Evolutionary conservation across 306 rosid genomes (phyloP), one percentile per base, ranked within the genome.

Genomic region (Gynostemma pentaphyllum): DNA sequence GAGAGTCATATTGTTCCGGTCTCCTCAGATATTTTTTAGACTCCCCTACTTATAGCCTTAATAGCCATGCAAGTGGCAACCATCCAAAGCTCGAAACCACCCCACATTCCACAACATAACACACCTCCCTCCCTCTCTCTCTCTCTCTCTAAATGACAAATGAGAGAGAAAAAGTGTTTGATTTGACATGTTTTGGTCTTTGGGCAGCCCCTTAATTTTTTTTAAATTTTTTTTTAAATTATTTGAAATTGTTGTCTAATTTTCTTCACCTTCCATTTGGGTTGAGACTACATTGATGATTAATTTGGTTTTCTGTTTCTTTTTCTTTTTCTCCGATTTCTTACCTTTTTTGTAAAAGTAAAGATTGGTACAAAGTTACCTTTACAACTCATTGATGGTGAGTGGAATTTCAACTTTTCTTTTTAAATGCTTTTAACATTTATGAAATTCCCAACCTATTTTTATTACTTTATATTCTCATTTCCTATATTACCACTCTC

Each of bases 141-240:
- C n/a, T n/a, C n/a, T n/a, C n/a, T n/a, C n/a, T n/a, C n/a, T 16
- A 3, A 10, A 55, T n/a, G 36, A 19, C 1, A 21, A 19, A 9
- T n/a, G 66, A 65, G 64, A 60, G 56, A 55, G 7, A 46, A 69
- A 78, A 73, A 37, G 73, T 60, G 0, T 26, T 40, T 74, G 71
- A 78, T 74, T 70, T 74, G 79, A 74, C 71, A 9, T 19, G 2
- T 13, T 11, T n/a, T 39, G 62, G 62, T n/a, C 1, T 7, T 30
- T 16, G 28, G 28, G 63, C n/a, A 32, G 27, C 27, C 63, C 7
- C 63, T 12, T n/a, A n/a, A n/a, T n/a, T n/a, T n/a, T n/a, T n/a
- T n/a, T n/a, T n/a, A n/a, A n/a, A n/a, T n/a, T n/a, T n/a, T 28
- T n/a, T 30, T 54, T 0, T 54, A 41, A 29, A 54, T 54, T 57